These are phyloP conservation scores for Mycena chlorophos DNA, from an alignment of 768 basidiomycete species.

Conservation along the genomic window DNA sequence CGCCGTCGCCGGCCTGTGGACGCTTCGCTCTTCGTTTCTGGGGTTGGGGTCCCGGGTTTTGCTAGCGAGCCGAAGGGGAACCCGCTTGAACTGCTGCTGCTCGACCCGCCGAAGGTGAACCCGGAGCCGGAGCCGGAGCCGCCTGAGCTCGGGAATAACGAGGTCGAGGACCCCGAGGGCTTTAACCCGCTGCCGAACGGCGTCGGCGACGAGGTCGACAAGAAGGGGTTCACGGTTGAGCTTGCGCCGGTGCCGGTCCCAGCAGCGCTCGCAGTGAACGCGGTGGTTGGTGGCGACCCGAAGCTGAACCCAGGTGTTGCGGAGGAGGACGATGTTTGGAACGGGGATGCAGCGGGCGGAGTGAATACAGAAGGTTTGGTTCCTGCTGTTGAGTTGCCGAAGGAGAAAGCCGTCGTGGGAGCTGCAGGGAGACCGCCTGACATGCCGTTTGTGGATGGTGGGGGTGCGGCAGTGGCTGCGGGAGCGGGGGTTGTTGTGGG, in stretches of 20 bases:
- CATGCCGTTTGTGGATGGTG: conserved; percentile 14
- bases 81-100: conserved; percentile 64
- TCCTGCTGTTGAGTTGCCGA: conserved; percentile 8
- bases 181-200: conserved; percentile 19
- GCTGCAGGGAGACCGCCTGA: conserved; percentile 2
- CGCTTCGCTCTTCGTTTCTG: conserved; percentile 18
- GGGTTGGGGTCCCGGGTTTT: conserved; percentile 23
- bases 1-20: conserved; percentile 25
- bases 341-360: conserved; percentile 14
- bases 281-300: conserved; percentile 3
- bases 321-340: conserved; percentile 6
- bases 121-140: background rate
- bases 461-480: conserved; percentile 4
- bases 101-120: conserved; percentile 28
- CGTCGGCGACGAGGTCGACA: conserved; percentile 8
- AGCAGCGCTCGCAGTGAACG: too few species aligned
- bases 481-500: conserved; percentile 15
- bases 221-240: conserved; percentile 12
- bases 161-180: conserved; percentile 6
- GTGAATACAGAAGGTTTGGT: conserved; percentile 13
- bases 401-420: conserved; percentile 8
- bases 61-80: conserved; percentile 56
- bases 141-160: conserved; percentile 21
- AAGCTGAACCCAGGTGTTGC: conserved; percentile 12
- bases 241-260: conserved; percentile 9